Evolutionary conservation across 176 grass and related monocot species (phyloP).

Genomic region (Aegilops bicornis): DNA sequence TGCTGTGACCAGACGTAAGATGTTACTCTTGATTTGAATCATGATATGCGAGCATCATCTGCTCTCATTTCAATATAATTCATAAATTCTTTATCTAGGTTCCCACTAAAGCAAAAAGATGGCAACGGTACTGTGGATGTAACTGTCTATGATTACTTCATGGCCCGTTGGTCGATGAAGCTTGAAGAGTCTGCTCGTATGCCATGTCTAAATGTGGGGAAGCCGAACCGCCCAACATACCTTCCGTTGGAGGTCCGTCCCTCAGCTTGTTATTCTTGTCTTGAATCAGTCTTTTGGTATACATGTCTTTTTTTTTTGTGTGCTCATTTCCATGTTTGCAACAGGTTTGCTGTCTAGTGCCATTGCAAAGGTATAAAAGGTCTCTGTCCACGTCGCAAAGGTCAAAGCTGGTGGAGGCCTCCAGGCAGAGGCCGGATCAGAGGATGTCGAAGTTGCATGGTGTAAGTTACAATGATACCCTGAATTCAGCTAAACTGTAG

Average conservation of each 20-base stretch:
- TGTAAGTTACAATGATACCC: conserved; percentile 7
- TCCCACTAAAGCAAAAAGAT: background rate
- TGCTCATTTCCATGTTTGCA: background rate
- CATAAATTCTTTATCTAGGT: background rate
- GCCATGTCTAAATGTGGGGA: conserved; percentile 17
- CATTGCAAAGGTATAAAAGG: conserved; percentile 70
- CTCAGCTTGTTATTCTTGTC: background rate
- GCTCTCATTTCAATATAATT: background rate
- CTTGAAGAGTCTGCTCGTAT: background rate
- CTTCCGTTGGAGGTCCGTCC: conserved; percentile 14
- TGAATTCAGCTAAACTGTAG: background rate
- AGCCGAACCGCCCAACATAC: conserved; percentile 9
- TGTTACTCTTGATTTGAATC: background rate
- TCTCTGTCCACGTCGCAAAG: conserved; percentile 40
- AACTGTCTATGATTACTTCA: conserved; percentile 33
- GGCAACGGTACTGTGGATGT: background rate
- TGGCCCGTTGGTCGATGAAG: background rate
- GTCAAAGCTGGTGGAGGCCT: conserved; percentile 51
- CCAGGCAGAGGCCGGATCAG: conserved; percentile 57
- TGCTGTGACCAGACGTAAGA: conserved; percentile 27
- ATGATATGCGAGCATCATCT: background rate
- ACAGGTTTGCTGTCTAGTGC: conserved; percentile 51
- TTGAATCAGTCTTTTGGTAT: background rate
- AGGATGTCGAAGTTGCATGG: conserved; percentile 41
- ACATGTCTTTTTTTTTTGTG: background rate